phyloP scores from a whole-genome alignment of 345 rosid genomes.

The Brassica incana region DNA sequence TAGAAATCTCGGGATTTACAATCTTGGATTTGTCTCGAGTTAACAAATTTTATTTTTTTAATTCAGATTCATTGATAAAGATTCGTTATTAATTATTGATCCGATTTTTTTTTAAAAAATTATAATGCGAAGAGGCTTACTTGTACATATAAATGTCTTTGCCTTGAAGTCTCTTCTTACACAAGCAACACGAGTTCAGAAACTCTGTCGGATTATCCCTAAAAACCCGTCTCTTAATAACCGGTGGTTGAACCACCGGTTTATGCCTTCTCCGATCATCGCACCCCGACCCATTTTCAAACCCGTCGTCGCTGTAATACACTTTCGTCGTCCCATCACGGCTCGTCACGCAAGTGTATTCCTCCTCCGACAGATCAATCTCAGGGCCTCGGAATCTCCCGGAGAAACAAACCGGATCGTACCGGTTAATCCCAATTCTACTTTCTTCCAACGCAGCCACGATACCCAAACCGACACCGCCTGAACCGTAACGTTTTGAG shows the following conservation, averaged over 20 bases:
- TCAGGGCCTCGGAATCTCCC: conserved; percentile 40
- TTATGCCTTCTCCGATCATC: not conserved
- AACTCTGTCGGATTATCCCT: conserved; percentile 38
- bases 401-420: conserved; percentile 41
- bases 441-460: conserved; percentile 64
- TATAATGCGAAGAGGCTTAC: conserved; percentile 32
- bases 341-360: conserved; percentile 63
- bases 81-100: not conserved
- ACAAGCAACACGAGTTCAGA: conserved; percentile 59
- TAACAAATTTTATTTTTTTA: not conserved
- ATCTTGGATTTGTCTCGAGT: not conserved
- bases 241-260: conserved; percentile 35
- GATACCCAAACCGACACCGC: conserved; percentile 74
- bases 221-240: conserved; percentile 1
- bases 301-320: conserved; percentile 45
- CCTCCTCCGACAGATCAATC: conserved; percentile 51
- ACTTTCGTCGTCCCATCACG: conserved; percentile 47
- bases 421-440: conserved; percentile 28
- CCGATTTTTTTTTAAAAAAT: not conserved
- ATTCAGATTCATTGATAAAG: not conserved
- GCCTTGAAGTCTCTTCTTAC: conserved; percentile 66
- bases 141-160: conserved; percentile 83
- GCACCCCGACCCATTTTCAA: not conserved
- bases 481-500: conserved; percentile 46
- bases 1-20: conserved; percentile 11